Evolutionary conservation across 148 eudicot genomes (phyloP), one percentile per base, ranked within the genome.

Genomic region (Simmondsia chinensis): DNA sequence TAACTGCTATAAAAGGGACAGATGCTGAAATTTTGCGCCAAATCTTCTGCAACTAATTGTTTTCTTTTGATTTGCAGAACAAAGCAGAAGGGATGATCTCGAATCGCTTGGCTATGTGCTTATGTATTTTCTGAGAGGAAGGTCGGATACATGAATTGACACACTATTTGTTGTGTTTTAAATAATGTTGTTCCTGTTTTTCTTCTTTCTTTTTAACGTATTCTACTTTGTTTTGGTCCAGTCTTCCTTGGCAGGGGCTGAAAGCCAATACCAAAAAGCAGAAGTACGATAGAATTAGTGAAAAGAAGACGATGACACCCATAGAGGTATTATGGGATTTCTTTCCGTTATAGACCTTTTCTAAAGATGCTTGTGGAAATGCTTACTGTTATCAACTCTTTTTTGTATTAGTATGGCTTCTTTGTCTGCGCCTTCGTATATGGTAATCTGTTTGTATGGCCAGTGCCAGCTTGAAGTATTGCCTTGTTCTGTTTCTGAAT

Each of bases 161-260:
- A n/a, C n/a, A n/a, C n/a, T n/a, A n/a, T n/a, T n/a, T n/a, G n/a
- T n/a, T n/a, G n/a, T n/a, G n/a, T n/a, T n/a, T n/a, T n/a, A n/a
- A n/a, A n/a, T n/a, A n/a, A n/a, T n/a, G n/a, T n/a, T n/a, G n/a
- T n/a, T n/a, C n/a, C n/a, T n/a, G n/a, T n/a, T n/a, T n/a, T n/a
- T n/a, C n/a, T n/a, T n/a, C n/a, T 33, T 12, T 35, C 12, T 37
- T 19, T 23, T 23, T 23, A 35, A 7, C 5, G n/a, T 48, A 6
- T 32, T 39, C 43, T 17, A 27, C n/a, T n/a, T n/a, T n/a, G n/a
- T 46, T 61, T 33, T 60, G 45, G 39, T 37, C n/a, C 69, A 89
- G 97, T 57, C 85, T 91, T 70, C 97, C 97, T 6, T 91, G 97
- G 97, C 97, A 89, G 65, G 97, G 97, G 50, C 54, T 85, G 18